Conservation (phyloP, 1,139 yeast species). For the Arxiozyma slooffiae region DNA sequence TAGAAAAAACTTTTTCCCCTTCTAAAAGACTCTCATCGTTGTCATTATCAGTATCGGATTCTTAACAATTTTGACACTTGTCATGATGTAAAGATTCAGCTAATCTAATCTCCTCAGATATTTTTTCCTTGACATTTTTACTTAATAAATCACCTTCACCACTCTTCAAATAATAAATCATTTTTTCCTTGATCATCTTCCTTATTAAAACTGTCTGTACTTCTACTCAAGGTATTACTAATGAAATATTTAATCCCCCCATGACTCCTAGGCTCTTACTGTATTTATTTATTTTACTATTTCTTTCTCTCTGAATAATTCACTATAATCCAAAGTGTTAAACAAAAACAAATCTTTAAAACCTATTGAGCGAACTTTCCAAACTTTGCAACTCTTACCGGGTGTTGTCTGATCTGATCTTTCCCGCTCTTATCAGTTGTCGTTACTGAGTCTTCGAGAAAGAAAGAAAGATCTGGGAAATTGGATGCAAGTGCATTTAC, state of each 20-base stretch:
- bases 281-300: background rate
- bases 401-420: too few relatives aligned
- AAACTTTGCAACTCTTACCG: too few relatives aligned
- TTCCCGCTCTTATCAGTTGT: too few relatives aligned
- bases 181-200: background rate
- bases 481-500: too few relatives aligned
- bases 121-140: background rate
- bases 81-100: background rate
- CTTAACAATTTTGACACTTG: conserved; percentile 10
- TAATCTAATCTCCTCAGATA: background rate
- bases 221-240: background rate
- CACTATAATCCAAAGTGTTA: too few relatives aligned
- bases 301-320: background rate
- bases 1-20: conserved; percentile 18
- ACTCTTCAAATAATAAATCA: background rate
- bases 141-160: background rate
- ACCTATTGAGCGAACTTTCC: too few relatives aligned
- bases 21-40: conserved; percentile 14
- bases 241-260: conserved; percentile 1
- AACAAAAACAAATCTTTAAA: too few relatives aligned
- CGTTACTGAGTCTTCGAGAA: background rate
- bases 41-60: conserved; percentile 10
- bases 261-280: background rate
- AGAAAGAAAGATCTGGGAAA: background rate
- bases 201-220: too few relatives aligned